phyloP scores from a whole-genome alignment of 163 green algal genomes.

The Trebouxia gelatinosa region DNA sequence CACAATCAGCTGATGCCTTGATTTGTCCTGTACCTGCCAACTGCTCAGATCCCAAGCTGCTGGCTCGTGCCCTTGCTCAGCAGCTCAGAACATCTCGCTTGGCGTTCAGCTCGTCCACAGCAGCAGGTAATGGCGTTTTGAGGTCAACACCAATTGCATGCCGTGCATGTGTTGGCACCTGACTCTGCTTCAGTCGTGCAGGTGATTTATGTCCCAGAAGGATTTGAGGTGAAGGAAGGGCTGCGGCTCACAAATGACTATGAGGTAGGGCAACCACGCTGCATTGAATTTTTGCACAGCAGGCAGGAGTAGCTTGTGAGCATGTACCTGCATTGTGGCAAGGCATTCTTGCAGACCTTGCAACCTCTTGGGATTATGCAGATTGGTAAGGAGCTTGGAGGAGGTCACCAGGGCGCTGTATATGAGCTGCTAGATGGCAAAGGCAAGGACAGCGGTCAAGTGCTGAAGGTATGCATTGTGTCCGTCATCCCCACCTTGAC shows the following conservation, averaged over 20 bases:
- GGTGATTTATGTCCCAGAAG: constrained; percentile 26
- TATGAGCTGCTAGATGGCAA: constrained; percentile 32
- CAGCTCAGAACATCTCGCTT: no score
- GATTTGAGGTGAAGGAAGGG: constrained; percentile 26
- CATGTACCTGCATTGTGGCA: background rate
- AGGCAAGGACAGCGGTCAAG: constrained; percentile 19
- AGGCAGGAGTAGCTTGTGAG: background rate
- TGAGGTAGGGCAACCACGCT: background rate
- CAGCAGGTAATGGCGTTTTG: no score
- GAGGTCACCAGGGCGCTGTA: constrained; percentile 22
- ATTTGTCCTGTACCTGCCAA: no score
- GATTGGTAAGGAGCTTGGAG: constrained; percentile 35
- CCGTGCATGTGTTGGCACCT: no score
- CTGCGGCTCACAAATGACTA: constrained; percentile 15
- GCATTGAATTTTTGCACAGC: background rate
- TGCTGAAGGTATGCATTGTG: constrained; percentile 27
- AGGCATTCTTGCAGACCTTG: background rate
- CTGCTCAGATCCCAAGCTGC: no score
- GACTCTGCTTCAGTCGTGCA: no score
- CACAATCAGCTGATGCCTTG: no score
- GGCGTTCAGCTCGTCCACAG: no score
- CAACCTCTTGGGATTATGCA: background rate
- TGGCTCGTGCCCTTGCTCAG: no score
- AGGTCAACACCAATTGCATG: no score
- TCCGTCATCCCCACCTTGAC: no score